These are phyloP conservation scores for Euphorbia neoarborescens DNA, from an alignment of 441 rosid genomes.

Conservation along the genomic window DNA sequence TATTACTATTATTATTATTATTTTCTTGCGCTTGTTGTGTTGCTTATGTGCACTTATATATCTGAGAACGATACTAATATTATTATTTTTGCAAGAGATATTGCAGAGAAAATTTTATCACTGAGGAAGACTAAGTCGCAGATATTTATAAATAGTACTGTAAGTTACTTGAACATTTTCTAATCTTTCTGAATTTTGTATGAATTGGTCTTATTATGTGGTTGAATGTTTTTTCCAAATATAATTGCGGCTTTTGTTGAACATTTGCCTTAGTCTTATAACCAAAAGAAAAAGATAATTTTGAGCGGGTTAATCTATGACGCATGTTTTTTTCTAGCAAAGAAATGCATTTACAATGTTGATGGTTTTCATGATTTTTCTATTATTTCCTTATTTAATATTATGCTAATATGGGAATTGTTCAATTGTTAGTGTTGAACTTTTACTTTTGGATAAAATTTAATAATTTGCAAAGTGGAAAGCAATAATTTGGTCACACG, in stretches of 20 bases:
- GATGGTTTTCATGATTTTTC: neutral
- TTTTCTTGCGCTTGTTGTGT: neutral
- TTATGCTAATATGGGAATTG: neutral
- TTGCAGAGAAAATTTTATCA: constrained; percentile 59
- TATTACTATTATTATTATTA: no score
- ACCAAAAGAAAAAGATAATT: neutral
- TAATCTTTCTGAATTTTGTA: neutral
- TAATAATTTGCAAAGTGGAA: neutral
- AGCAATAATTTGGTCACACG: neutral
- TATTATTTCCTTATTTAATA: neutral
- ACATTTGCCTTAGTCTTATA: no score
- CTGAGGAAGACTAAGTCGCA: constrained; percentile 86
- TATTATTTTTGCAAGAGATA: no score
- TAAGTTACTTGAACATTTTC: constrained; percentile 30
- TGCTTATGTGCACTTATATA: constrained; percentile 21
- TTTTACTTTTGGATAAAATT: neutral
- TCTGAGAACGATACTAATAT: neutral
- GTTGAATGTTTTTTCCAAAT: no score
- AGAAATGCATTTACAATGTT: neutral
- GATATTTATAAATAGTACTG: constrained; percentile 84
- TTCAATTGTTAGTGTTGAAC: neutral
- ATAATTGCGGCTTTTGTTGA: no score
- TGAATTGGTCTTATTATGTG: neutral
- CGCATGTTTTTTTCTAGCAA: neutral
- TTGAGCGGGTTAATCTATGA: neutral